Evolutionary conservation across 192 early-diverging fungal species (phyloP).

Genomic region (Umbelopsis sp.): DNA sequence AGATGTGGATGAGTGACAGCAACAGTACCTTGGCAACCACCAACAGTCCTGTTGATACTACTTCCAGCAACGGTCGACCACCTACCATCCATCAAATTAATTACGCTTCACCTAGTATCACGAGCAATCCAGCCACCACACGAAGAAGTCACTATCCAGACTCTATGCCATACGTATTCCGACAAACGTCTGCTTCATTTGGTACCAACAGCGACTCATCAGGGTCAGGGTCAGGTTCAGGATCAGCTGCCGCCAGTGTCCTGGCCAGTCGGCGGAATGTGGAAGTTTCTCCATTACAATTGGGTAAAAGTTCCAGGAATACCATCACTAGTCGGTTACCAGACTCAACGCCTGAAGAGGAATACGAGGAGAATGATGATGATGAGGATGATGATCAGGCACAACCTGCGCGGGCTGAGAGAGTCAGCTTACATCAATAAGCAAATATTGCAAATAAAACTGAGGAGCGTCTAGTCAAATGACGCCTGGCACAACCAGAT

Average conservation of each 20-base stretch:
- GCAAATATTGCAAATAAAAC: not conserved
- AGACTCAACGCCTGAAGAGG: not conserved
- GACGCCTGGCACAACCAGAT: not conserved
- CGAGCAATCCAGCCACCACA: not conserved
- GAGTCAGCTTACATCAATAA: not conserved
- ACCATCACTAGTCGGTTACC: not conserved
- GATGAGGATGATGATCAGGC: not conserved
- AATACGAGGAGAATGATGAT: not conserved
- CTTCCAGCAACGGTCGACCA: not conserved
- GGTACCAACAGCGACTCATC: constrained; percentile 5
- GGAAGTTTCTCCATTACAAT: not conserved
- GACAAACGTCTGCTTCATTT: not conserved
- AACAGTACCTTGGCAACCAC: not conserved
- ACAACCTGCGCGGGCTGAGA: not conserved
- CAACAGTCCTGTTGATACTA: not conserved
- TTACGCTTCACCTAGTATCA: not conserved
- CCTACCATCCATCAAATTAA: not conserved
- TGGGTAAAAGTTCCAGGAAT: not conserved
- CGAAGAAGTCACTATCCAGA: not conserved
- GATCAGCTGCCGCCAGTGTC: not conserved
- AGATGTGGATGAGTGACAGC: not conserved
- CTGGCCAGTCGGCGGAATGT: not conserved
- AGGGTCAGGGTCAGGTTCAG: too few species aligned
- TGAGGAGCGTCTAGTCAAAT: not conserved
- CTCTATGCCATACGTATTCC: not conserved